phyloP scores from a whole-genome alignment of 2,329 filamentous ascomycete genomes.

The Polytolypa hystricis region DNA sequence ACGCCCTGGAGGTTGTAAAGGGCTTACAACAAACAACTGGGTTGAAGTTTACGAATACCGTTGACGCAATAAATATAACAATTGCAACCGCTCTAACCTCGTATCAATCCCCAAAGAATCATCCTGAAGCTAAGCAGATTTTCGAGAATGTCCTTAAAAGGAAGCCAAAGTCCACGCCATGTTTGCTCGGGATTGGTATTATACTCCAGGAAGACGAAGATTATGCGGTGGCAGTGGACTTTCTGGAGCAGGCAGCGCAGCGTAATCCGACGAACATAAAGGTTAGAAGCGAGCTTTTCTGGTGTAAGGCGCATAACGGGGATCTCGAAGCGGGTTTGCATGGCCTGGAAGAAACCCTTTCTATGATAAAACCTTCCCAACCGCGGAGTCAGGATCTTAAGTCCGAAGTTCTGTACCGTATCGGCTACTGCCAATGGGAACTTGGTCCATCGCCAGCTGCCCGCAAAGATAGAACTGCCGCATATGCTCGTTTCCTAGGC shows the following conservation, averaged over 20 bases:
- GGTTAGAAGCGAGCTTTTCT: slow-evolving; percentile 77
- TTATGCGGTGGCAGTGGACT: slow-evolving; percentile 68
- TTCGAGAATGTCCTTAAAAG: slow-evolving; percentile 72
- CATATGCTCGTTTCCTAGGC: slow-evolving; percentile 72
- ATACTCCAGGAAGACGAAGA: slow-evolving; percentile 92
- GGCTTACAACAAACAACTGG: slow-evolving; percentile 57
- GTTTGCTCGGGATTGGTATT: slow-evolving; percentile 78
- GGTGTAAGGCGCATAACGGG: slow-evolving; percentile 78
- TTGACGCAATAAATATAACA: slow-evolving; percentile 62
- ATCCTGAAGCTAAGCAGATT: slow-evolving; percentile 73
- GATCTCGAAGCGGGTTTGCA: slow-evolving; percentile 57
- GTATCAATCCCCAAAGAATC: slow-evolving; percentile 80
- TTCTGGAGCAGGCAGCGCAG: slow-evolving; percentile 62
- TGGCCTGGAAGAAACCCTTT: slow-evolving; percentile 60
- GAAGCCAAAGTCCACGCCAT: slow-evolving; percentile 64
- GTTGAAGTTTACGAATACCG: slow-evolving; percentile 55
- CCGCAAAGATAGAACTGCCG: slow-evolving; percentile 67
- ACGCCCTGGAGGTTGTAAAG: slow-evolving; percentile 52
- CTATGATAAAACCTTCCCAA: slow-evolving; percentile 52
- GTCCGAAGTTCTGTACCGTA: slow-evolving; percentile 73
- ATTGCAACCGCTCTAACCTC: slow-evolving; percentile 83
- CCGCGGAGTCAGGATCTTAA: slow-evolving; percentile 58
- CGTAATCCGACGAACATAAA: slow-evolving; percentile 64
- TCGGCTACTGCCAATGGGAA: slow-evolving; percentile 82
- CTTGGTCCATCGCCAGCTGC: slow-evolving; percentile 61